Percentiles rank a stretch among this genome's conserved stretches.
Evolutionary conservation across 2,329 filamentous ascomycete species (phyloP).

Genomic region (Cadophora gregata): DNA sequence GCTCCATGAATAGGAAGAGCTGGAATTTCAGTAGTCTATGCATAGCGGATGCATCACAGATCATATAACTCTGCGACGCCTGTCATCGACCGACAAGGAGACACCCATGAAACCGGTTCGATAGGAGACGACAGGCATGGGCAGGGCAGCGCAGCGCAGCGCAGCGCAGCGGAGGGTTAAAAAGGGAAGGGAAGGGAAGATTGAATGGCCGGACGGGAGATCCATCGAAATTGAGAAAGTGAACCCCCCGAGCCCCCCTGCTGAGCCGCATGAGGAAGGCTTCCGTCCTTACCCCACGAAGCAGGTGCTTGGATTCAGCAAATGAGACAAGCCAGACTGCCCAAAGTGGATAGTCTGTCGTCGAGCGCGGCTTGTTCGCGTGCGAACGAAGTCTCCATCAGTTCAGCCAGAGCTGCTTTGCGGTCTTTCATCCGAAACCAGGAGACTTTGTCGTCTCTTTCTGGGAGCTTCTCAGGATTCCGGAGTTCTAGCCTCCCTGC

Average conservation of each 20-base stretch:
- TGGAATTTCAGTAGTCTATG: slow-evolving; percentile 34
- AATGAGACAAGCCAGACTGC: slow-evolving; percentile 21
- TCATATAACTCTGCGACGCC: slow-evolving; percentile 43
- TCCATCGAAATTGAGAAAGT: slow-evolving; percentile 26
- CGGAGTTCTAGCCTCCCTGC: slow-evolving; percentile 4
- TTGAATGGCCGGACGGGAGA: slow-evolving; percentile 29
- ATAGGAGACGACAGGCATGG: slow-evolving; percentile 23
- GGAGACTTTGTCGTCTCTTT: slow-evolving; percentile 10
- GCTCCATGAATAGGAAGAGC: slow-evolving; percentile 28
- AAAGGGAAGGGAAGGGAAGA: slow-evolving; percentile 30
- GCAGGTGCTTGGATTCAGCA: slow-evolving; percentile 20
- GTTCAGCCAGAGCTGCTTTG: slow-evolving; percentile 18
- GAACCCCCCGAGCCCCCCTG: slow-evolving; percentile 22
- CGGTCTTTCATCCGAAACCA: slow-evolving; percentile 21
- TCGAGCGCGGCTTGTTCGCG: neutral
- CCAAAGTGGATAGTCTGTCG: neutral
- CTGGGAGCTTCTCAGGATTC: slow-evolving; percentile 12
- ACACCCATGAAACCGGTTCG: slow-evolving; percentile 37
- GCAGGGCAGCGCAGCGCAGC: too few relatives aligned
- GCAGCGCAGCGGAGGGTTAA: slow-evolving; percentile 29
- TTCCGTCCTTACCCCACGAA: slow-evolving; percentile 27
- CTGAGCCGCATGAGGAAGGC: slow-evolving; percentile 37
- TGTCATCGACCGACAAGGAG: slow-evolving; percentile 38
- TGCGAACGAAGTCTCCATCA: neutral
- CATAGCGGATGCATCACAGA: slow-evolving; percentile 40